These are phyloP conservation scores for Gilbertella persicaria DNA, from an alignment of 371 early-diverging fungal genomes.

Conservation along the genomic window DNA sequence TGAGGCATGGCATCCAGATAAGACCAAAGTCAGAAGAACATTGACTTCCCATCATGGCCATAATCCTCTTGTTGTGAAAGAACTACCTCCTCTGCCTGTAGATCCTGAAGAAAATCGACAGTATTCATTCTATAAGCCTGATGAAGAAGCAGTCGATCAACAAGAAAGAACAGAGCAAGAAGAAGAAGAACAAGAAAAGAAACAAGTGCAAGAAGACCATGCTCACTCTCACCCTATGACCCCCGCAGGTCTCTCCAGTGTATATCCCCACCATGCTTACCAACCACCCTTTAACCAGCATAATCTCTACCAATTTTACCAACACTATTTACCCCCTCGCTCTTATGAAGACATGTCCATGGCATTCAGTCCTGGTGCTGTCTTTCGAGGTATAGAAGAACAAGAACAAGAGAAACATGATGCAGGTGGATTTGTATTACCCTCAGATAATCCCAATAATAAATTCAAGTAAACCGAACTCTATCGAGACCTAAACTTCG, in stretches of 20 bases:
- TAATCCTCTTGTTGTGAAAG: constrained; percentile 33
- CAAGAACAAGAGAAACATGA: constrained; percentile 14
- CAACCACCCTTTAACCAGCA: constrained; percentile 25
- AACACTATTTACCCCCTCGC: constrained; percentile 38
- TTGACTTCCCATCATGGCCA: constrained; percentile 39
- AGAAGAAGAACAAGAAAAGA: too few relatives aligned
- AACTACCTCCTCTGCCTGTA: constrained; percentile 25
- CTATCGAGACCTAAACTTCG: constrained; percentile 77
- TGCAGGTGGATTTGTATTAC: constrained; percentile 24
- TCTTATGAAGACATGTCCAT: constrained; percentile 42
- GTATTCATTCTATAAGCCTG: constrained; percentile 28
- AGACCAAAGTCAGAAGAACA: constrained; percentile 33
- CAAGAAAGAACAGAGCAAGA: background rate
- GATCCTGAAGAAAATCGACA: constrained; percentile 8
- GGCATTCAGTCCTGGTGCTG: constrained; percentile 20
- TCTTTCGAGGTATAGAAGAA: constrained; percentile 17
- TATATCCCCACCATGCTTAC: background rate
- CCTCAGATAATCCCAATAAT: constrained; percentile 22
- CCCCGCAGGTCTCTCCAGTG: background rate
- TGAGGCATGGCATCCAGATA: constrained; percentile 38
- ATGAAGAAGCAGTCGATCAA: constrained; percentile 11
- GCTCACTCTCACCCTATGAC: background rate
- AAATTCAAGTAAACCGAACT: constrained; percentile 11
- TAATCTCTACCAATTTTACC: constrained; percentile 44
- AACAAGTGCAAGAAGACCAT: background rate